phyloP scores from a whole-genome alignment of 2,329 filamentous ascomycete species.

The Claviceps purpurea region DNA sequence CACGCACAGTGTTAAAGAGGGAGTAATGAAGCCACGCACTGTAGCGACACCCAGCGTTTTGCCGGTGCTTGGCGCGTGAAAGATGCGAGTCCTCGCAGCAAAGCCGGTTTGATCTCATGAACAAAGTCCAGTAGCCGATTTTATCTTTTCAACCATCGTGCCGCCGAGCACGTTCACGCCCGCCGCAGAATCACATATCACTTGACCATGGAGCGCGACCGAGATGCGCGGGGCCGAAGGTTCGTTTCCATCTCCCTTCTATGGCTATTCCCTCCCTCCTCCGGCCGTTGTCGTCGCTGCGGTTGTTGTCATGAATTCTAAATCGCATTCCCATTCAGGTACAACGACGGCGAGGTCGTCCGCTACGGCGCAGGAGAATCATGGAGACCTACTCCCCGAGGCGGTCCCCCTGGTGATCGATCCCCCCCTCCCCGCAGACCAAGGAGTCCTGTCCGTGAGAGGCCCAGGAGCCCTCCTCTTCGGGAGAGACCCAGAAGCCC shows the following conservation, averaged over 20 bases:
- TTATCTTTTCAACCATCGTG: neutral
- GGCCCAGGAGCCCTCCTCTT: constrained; percentile 1
- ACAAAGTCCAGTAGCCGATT: neutral
- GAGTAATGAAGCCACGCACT: neutral
- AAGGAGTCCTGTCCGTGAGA: constrained; percentile 18
- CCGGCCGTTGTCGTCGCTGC: neutral
- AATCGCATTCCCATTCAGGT: constrained; percentile 24
- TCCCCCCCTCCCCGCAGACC: constrained; percentile 31
- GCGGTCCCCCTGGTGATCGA: constrained; percentile 20
- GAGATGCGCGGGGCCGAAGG: constrained; percentile 22
- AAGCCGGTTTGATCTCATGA: neutral
- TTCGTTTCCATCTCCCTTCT: constrained; percentile 7
- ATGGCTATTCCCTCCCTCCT: neutral
- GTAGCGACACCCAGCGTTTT: neutral
- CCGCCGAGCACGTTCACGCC: neutral
- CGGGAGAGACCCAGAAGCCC: neutral
- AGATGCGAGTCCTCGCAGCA: neutral
- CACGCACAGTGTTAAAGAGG: no score
- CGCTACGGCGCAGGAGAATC: constrained; percentile 49
- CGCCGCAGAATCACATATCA: neutral
- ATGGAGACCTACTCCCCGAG: constrained; percentile 43
- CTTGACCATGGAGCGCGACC: constrained; percentile 22
- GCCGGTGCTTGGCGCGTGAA: neutral
- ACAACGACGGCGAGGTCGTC: constrained; percentile 48
- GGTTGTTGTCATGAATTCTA: neutral